A percentile compares a stretch with the other conserved stretches of the same genome.
Conservation (phyloP, 495 filamentous ascomycete species). For the Bacidia rubella region DNA sequence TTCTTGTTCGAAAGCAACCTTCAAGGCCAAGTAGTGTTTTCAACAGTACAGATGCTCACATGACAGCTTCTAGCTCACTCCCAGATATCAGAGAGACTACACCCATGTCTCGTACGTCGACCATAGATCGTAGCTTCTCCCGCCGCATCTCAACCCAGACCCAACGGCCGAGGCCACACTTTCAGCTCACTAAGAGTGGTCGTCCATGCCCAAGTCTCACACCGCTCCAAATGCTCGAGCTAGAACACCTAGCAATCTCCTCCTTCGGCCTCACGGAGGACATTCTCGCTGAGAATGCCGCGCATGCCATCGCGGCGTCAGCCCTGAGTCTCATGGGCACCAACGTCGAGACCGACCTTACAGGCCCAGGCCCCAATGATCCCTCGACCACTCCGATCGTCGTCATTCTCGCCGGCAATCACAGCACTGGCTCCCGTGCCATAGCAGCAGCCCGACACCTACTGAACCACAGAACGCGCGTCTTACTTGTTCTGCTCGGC, state of each 20-base stretch:
- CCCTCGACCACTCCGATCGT: slow-evolving; percentile 39
- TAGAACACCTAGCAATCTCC: slow-evolving; percentile 74
- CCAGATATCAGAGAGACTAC: neutral
- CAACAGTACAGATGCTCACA: slow-evolving; percentile 15
- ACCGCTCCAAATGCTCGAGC: slow-evolving; percentile 73
- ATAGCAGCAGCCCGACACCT: slow-evolving; percentile 79
- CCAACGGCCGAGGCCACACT: slow-evolving; percentile 19
- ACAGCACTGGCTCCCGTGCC: slow-evolving; percentile 69
- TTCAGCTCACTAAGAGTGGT: slow-evolving; percentile 46
- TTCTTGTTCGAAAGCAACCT: slow-evolving; percentile 33
- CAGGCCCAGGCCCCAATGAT: slow-evolving; percentile 16
- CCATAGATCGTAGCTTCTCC: neutral
- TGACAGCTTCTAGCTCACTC: slow-evolving; percentile 5
- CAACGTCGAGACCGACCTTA: slow-evolving; percentile 23
- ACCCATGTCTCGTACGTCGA: neutral
- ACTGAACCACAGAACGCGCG: slow-evolving; percentile 60
- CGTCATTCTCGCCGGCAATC: slow-evolving; percentile 76
- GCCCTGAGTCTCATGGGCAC: slow-evolving; percentile 33
- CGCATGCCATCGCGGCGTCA: slow-evolving; percentile 73
- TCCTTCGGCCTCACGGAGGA: slow-evolving; percentile 79
- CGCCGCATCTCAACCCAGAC: neutral
- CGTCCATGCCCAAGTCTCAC: slow-evolving; percentile 66
- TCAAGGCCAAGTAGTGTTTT: slow-evolving; percentile 52
- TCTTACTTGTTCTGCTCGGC: slow-evolving; percentile 73
- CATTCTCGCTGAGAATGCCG: slow-evolving; percentile 83